These are phyloP conservation scores for Nepenthes alata DNA, from an alignment of 179 eudicot species.

Conservation along the genomic window DNA sequence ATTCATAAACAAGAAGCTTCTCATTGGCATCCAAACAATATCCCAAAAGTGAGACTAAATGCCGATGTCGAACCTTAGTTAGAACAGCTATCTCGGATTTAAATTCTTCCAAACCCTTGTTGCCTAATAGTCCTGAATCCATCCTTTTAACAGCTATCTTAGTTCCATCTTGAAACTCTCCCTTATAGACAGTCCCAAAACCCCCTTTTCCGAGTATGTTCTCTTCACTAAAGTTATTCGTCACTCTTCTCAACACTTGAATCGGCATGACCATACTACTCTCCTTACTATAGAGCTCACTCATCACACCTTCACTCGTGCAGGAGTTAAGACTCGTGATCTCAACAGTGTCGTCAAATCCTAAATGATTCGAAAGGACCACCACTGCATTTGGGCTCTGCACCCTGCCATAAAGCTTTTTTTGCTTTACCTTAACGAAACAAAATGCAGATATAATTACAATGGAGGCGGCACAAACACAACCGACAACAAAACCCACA, in stretches of 20 bases:
- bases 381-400: slow-evolving; percentile 21
- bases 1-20: slow-evolving; percentile 39
- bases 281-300: slow-evolving; percentile 33
- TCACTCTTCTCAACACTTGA: slow-evolving; percentile 30
- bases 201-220: slow-evolving; percentile 34
- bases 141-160: slow-evolving; percentile 35
- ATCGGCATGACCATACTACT: slow-evolving; percentile 32
- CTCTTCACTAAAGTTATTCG: slow-evolving; percentile 27
- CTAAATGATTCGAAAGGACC: slow-evolving; percentile 30
- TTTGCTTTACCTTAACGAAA: slow-evolving; percentile 15
- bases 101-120: slow-evolving; percentile 34
- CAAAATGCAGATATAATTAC: slow-evolving; percentile 13
- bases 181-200: slow-evolving; percentile 36
- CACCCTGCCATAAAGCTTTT: slow-evolving; percentile 10
- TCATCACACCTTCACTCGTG: slow-evolving; percentile 18
- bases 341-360: slow-evolving; percentile 23
- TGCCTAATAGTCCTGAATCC: slow-evolving; percentile 35
- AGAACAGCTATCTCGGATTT: slow-evolving; percentile 38
- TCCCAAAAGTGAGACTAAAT: slow-evolving; percentile 34
- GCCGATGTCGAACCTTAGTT: slow-evolving; percentile 36
- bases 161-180: slow-evolving; percentile 33
- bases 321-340: slow-evolving; percentile 17
- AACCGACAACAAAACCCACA: slow-evolving; percentile 19
- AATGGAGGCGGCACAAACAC: slow-evolving; percentile 10
- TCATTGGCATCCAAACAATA: slow-evolving; percentile 38